Conservation (phyloP, 2,329 filamentous ascomycete species). For the Neofusicoccum sp. region DNA sequence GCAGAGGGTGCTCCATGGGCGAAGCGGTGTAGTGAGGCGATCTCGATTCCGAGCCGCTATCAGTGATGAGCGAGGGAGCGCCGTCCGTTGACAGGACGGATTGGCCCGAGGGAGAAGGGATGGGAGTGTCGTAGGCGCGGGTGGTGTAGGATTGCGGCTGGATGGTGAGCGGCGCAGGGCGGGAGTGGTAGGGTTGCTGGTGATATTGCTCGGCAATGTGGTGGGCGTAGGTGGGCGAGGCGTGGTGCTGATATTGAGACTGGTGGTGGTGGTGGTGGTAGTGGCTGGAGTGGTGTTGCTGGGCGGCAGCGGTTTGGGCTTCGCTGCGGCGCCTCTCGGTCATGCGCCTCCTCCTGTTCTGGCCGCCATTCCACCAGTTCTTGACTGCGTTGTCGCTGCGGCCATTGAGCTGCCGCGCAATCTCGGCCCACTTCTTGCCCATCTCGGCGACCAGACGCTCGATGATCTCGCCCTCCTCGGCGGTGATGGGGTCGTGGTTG, state of each 20-base stretch:
- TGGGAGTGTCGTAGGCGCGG: slow-evolving; percentile 52
- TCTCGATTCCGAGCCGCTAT: slow-evolving; percentile 52
- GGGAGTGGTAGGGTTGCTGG: slow-evolving; percentile 19
- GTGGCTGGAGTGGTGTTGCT: slow-evolving; percentile 21
- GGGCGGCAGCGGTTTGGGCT: slow-evolving; percentile 21
- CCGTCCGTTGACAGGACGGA: slow-evolving; percentile 63
- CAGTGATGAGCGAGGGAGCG: slow-evolving; percentile 69
- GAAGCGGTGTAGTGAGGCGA: slow-evolving; percentile 48
- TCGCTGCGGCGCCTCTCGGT: slow-evolving; percentile 28
- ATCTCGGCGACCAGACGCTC: slow-evolving; percentile 72
- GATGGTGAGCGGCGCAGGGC: slow-evolving; percentile 31
- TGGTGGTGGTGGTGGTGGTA: slow-evolving; percentile 22
- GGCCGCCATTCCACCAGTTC: slow-evolving; percentile 96
- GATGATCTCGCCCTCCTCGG: slow-evolving; percentile 73
- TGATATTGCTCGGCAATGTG: slow-evolving; percentile 21
- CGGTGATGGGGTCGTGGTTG: slow-evolving; percentile 71
- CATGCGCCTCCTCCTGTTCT: slow-evolving; percentile 67
- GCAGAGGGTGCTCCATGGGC: slow-evolving; percentile 44
- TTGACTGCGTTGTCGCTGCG: slow-evolving; percentile 95
- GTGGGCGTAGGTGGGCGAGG: background rate
- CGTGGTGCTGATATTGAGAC: slow-evolving; percentile 16
- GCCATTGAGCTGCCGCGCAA: slow-evolving; percentile 75
- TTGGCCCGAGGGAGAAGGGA: slow-evolving; percentile 62
- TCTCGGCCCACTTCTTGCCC: slow-evolving; percentile 91
- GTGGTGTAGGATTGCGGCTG: slow-evolving; percentile 23